Evolutionary conservation across 352 stramenopile genomes (phyloP), one percentile per base, ranked within the genome.

Genomic region (Phytophthora brassicae): DNA sequence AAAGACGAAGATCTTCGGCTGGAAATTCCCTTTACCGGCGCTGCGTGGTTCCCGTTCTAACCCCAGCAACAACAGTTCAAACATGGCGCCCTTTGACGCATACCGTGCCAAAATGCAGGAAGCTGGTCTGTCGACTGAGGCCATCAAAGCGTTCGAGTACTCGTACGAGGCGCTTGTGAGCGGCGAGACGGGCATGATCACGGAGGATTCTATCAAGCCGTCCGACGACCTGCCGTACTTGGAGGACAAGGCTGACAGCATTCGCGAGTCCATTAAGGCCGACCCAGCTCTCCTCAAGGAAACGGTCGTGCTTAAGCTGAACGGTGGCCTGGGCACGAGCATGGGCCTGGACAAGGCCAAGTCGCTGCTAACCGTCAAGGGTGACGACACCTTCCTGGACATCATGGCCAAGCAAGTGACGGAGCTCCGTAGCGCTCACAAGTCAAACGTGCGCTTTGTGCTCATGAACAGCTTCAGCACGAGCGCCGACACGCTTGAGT

Each of bases 91-190:
- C 47, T 96, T 92, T 61, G 76, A 81, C 54, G 80, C 75, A 16
- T 96, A 89, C 74, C 83, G 97, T 81, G 72, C 85, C 67, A 99
- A 99, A 87, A 99, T 99, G 97, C 79, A 96, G 70, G 84, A 84
- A 29, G 97, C 97, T 20, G 95, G 95, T 43, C 90, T 99, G 57
- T 97, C 92, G 58, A 80, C 92, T 33, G 96, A 96, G 17, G 96
- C 96, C 57, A 98, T 99, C 79, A 95, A 97, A 66, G 94, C 97
- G 45, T 99, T 99, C 65, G 94, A 99, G 84, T 98, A 93, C 68
- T 98, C 94, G 43, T 99, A 99, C 82, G 86, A 97, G 46, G 95
- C 95, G 24, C 90, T 99, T 41, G 83, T 95, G 62, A 92, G 86
- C 59, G 92, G 92, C 65, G 91, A 97, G 53, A 97, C 91, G 20